These are phyloP conservation scores for Cordyceps cicadae DNA, from an alignment of 2,329 filamentous ascomycete species.

Conservation along the genomic window DNA sequence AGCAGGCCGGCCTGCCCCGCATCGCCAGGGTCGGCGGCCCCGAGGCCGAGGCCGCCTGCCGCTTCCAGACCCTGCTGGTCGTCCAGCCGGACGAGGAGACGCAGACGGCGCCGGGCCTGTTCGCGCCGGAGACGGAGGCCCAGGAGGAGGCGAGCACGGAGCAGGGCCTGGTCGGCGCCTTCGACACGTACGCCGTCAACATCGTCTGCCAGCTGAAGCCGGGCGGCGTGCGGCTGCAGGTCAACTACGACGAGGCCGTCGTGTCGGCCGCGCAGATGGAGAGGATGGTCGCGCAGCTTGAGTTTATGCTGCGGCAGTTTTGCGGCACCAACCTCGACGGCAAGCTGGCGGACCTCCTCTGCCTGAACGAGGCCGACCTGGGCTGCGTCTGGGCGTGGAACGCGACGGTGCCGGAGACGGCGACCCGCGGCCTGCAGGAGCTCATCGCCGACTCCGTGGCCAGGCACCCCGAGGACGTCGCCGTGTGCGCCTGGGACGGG, in stretches of 20 bases:
- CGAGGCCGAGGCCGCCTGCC: conserved; percentile 6
- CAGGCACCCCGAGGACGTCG: neutral
- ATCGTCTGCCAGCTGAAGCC: conserved; percentile 13
- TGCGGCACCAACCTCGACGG: conserved; percentile 7
- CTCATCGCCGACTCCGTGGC: neutral
- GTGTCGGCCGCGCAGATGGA: conserved; percentile 9
- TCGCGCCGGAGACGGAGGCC: conserved; percentile 4
- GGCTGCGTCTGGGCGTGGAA: conserved; percentile 12
- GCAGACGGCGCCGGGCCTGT: neutral
- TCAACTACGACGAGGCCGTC: conserved; percentile 13
- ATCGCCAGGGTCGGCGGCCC: conserved; percentile 17
- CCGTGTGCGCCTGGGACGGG: conserved; percentile 1
- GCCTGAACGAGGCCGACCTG: neutral
- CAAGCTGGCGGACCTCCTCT: neutral
- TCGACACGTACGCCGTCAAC: conserved; percentile 14
- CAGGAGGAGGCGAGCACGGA: neutral
- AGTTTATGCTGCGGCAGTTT: conserved; percentile 12
- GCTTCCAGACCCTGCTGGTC: conserved; percentile 16
- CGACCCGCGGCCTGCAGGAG: neutral
- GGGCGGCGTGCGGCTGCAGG: conserved; percentile 10
- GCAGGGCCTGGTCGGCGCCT: conserved; percentile 9
- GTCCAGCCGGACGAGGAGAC: conserved; percentile 12
- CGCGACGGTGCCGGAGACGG: neutral
- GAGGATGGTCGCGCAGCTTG: conserved; percentile 8
- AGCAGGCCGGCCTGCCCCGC: conserved; percentile 23